Conservation (phyloP, 169 alveolate species). For the Miamiensis avidus region DNA sequence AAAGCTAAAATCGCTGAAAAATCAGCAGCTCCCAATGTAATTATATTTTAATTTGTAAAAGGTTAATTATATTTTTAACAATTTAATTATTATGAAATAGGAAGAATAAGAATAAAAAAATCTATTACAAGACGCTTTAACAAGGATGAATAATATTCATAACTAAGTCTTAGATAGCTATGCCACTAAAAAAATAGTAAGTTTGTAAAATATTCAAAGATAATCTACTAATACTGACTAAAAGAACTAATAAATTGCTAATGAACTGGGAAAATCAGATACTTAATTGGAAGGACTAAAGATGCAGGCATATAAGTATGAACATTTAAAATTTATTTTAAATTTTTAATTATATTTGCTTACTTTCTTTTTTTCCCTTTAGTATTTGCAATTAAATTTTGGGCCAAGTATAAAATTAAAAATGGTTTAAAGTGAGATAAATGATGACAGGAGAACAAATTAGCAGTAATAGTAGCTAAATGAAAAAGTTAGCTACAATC, state of each 20-base stretch:
- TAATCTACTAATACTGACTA: no score
- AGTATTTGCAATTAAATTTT: neutral
- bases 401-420: no score
- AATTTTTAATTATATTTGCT: no score
- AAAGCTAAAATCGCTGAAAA: neutral
- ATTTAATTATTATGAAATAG: no score
- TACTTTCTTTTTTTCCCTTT: no score
- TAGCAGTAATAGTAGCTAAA: no score
- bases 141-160: neutral
- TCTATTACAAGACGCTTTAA: neutral
- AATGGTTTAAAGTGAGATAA: neutral
- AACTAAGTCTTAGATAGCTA: no score
- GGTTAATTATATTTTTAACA: no score
- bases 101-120: neutral
- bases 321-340: no score
- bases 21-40: neutral
- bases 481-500: neutral
- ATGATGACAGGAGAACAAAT: neutral
- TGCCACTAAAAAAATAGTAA: neutral
- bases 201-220: neutral
- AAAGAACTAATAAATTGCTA: neutral
- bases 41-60: no score
- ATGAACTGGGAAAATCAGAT: neutral
- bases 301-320: neutral
- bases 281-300: no score